A percentile compares a stretch with the other conserved stretches of the same genome.
phyloP scores from a whole-genome alignment of 78 protist species.

The Chrysochromulina parva region DNA sequence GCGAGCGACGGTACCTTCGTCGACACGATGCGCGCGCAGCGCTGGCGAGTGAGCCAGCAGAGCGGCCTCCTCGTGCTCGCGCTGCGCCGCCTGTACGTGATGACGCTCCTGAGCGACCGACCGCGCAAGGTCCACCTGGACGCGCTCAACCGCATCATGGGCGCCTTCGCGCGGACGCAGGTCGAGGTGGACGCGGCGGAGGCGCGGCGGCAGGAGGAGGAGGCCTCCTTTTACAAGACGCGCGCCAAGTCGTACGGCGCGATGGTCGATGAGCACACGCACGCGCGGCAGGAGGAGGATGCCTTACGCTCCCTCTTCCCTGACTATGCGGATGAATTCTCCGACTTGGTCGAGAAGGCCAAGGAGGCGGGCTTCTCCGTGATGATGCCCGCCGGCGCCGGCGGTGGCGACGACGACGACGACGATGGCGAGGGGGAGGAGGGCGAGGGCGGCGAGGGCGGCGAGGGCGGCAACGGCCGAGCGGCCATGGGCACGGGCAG shows the following conservation, averaged over 20 bases:
- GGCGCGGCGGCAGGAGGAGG: background rate
- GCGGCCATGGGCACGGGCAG: too few relatives aligned
- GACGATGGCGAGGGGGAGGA: background rate
- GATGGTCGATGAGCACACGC: conserved; percentile 8
- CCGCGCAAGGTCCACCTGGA: background rate
- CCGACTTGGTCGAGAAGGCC: background rate
- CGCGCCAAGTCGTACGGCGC: background rate
- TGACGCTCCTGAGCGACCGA: background rate
- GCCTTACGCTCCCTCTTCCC: too few relatives aligned
- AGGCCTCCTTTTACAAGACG: background rate
- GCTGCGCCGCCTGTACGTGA: background rate
- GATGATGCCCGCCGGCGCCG: background rate
- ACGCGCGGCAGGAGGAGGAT: background rate
- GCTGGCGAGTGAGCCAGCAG: background rate
- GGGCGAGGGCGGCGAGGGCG: too few relatives aligned
- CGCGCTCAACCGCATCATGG: background rate
- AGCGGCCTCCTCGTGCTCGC: background rate
- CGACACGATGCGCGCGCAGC: too few relatives aligned
- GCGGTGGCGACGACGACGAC: background rate
- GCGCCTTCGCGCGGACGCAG: background rate
- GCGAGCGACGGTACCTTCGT: too few relatives aligned
- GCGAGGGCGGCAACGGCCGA: too few relatives aligned
- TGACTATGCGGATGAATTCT: conserved; percentile 11
- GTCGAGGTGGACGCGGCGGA: background rate
- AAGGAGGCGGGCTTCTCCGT: background rate